phyloP scores from a whole-genome alignment of 441 rosid species.

The Pelargonium cotyledonis region DNA sequence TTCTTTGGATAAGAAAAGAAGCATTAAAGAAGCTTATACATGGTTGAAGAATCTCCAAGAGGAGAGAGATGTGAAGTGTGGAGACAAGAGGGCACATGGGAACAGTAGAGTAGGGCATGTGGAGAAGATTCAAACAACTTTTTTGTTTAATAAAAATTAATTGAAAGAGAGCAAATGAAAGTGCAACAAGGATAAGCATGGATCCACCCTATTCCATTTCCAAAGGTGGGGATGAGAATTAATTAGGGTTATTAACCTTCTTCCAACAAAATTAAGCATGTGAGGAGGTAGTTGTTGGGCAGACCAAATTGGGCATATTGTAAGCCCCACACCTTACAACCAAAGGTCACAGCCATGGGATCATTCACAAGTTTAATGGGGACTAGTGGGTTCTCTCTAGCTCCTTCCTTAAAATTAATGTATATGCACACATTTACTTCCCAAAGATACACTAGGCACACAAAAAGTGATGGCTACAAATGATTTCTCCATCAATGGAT shows the following conservation, averaged over 20 bases:
- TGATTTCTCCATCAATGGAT: conserved; percentile 3
- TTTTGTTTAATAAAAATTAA: neutral
- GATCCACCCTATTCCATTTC: neutral
- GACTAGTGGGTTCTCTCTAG: neutral
- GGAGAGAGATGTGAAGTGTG: neutral
- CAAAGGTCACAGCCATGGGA: neutral
- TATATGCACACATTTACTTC: neutral
- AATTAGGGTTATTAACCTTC: too few species aligned
- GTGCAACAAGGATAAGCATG: neutral
- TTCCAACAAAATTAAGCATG: neutral
- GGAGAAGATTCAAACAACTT: neutral
- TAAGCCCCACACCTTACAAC: neutral
- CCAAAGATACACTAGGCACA: neutral
- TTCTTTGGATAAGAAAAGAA: neutral
- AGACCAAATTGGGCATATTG: neutral
- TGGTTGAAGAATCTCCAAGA: neutral
- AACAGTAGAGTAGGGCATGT: neutral
- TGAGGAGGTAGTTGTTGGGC: conserved; percentile 1
- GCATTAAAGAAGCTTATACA: neutral
- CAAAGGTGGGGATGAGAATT: neutral
- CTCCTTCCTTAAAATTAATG: too few species aligned
- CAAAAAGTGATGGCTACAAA: neutral
- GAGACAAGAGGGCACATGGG: neutral
- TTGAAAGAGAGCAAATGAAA: neutral
- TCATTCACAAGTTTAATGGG: neutral